Conservation (phyloP, 1,284 basidiomycete species). For the Tilletia indica region DNA sequence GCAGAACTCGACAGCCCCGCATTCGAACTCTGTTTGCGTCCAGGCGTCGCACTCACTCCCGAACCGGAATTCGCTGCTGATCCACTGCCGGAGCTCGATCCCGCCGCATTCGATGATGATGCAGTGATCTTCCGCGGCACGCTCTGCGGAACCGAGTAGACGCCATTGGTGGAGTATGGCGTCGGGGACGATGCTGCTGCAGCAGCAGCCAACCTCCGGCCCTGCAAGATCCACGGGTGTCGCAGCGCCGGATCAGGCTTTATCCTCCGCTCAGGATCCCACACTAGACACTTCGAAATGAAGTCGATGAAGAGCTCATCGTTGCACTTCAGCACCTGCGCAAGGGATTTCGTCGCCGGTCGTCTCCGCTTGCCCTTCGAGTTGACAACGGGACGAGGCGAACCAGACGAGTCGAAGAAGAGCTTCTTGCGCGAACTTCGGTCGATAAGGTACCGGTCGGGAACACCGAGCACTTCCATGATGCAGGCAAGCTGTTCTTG, state of each 20-base stretch:
- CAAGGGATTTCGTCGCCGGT: slow-evolving; percentile 83
- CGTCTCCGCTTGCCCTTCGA: slow-evolving; percentile 90
- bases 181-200: slow-evolving; percentile 19
- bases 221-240: slow-evolving; percentile 47
- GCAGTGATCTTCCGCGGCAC: background rate
- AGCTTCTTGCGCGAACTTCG: slow-evolving; percentile 88
- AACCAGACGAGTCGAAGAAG: slow-evolving; percentile 93
- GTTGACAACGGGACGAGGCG: slow-evolving; percentile 88
- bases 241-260: slow-evolving; percentile 81
- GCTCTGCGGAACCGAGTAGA: background rate
- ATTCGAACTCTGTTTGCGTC: background rate
- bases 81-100: background rate
- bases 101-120: background rate
- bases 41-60: background rate
- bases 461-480: slow-evolving; percentile 96
- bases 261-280: slow-evolving; percentile 94
- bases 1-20: background rate
- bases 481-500: slow-evolving; percentile 98
- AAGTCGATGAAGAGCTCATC: slow-evolving; percentile 72
- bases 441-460: slow-evolving; percentile 91
- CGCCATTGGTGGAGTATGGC: slow-evolving; percentile 8
- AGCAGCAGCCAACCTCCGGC: slow-evolving; percentile 23
- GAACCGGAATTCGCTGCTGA: background rate
- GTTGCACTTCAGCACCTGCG: slow-evolving; percentile 81
- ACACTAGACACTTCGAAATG: slow-evolving; percentile 88